These are phyloP conservation scores for Coemansia sp. DNA, from an alignment of 192 early-diverging fungal genomes.

Conservation along the genomic window DNA sequence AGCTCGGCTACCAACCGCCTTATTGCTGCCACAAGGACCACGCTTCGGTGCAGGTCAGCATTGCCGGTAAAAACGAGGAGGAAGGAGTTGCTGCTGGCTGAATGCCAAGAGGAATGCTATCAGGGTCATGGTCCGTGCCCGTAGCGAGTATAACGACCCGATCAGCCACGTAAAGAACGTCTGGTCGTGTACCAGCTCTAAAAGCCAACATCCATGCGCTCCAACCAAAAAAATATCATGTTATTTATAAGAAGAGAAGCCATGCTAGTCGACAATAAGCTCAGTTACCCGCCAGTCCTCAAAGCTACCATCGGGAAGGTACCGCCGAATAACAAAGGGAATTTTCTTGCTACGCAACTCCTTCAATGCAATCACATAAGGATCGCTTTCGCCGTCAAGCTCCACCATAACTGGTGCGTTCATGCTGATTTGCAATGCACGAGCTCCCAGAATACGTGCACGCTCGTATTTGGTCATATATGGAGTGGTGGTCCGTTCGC, in stretches of 20 bases:
- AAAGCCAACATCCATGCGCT: constrained; percentile 9
- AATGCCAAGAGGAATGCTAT: constrained; percentile 62
- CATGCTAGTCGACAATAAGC: constrained; percentile 68
- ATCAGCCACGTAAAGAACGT: constrained; percentile 76
- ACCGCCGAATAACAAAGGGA: constrained; percentile 88
- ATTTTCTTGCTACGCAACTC: constrained; percentile 92
- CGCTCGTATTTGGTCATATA: constrained; percentile 99
- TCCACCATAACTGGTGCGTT: constrained; percentile 99
- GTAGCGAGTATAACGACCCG: constrained; percentile 92
- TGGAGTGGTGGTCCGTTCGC: constrained; percentile 90
- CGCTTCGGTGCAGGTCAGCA: constrained; percentile 92
- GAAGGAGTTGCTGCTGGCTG: constrained; percentile 68
- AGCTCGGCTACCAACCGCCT: constrained; percentile 98
- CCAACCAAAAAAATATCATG: not conserved
- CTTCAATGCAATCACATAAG: constrained; percentile 90
- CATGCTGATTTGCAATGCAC: constrained; percentile 96
- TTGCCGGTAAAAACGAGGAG: constrained; percentile 83
- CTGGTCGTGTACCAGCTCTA: constrained; percentile 71
- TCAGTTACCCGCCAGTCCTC: constrained; percentile 95
- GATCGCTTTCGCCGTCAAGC: constrained; percentile 89
- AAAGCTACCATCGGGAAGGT: constrained; percentile 88
- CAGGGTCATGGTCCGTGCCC: constrained; percentile 85
- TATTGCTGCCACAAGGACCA: constrained; percentile 98
- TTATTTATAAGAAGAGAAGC: not conserved
- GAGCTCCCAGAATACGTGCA: constrained; percentile 81